Percentiles rank a stretch among this genome's conserved stretches.
These are phyloP conservation scores for Asterochloris erici DNA, from an alignment of 139 green algal species.

Conservation along the genomic window DNA sequence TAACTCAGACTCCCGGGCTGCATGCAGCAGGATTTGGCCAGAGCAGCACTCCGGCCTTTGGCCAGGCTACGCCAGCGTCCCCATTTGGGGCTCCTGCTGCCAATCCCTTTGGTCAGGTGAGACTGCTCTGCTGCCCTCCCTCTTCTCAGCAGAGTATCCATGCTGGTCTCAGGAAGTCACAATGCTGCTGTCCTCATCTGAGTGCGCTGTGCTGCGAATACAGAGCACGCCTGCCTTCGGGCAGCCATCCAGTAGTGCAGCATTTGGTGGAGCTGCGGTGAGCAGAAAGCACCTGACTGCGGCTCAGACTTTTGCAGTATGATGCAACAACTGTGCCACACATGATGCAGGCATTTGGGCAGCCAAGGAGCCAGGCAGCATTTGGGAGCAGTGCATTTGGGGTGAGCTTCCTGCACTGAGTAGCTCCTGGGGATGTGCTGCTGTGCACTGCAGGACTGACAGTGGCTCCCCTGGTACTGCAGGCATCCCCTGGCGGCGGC, in stretches of 20 bases:
- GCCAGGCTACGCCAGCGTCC: background rate
- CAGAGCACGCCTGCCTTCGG: slow-evolving; percentile 1
- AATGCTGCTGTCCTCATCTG: too few species aligned
- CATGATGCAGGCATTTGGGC: slow-evolving; percentile 14
- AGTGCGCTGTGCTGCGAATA: background rate
- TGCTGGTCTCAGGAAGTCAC: background rate
- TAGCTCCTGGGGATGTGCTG: background rate
- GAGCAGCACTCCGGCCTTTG: background rate
- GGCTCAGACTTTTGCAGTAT: background rate
- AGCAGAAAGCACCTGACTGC: background rate
- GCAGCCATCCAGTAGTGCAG: background rate
- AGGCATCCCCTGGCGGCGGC: background rate
- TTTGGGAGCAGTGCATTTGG: slow-evolving; percentile 32
- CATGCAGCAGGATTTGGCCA: too few species aligned
- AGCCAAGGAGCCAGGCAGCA: slow-evolving; percentile 13
- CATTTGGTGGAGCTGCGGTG: slow-evolving; percentile 4
- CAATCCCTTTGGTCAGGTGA: background rate
- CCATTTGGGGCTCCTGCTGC: slow-evolving; percentile 5
- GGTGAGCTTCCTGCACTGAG: background rate
- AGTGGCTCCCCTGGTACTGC: background rate
- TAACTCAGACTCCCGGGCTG: too few species aligned
- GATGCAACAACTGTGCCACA: background rate
- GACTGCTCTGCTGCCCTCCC: background rate
- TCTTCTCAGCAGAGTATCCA: background rate
- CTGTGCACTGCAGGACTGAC: background rate